These are phyloP conservation scores for Kurtzmaniella natalensis DNA, from an alignment of 1,139 yeast species.

Conservation along the genomic window DNA sequence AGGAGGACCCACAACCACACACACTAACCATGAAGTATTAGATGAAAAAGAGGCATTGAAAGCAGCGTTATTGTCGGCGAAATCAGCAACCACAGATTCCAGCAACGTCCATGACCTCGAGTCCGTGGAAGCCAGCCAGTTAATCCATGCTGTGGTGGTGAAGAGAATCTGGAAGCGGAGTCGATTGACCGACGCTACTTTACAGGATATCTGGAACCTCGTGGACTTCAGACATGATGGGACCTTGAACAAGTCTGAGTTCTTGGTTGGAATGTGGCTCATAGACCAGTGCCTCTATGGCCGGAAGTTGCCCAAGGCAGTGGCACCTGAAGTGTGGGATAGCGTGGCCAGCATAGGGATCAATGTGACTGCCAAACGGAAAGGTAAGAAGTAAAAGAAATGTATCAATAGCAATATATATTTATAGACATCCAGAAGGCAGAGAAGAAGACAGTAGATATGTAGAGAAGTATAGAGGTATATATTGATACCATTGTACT, in stretches of 20 bases:
- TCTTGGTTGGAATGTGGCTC: constrained; percentile 92
- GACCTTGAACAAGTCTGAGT: constrained; percentile 72
- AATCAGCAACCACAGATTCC: constrained; percentile 14
- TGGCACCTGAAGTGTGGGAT: constrained; percentile 59
- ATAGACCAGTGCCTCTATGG: constrained; percentile 96
- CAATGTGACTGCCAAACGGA: constrained; percentile 35
- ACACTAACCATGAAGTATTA: no score
- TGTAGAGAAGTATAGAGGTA: no score
- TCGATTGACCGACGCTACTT: constrained; percentile 57
- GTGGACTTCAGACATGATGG: constrained; percentile 79
- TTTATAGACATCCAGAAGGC: no score
- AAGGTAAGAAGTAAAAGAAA: constrained; percentile 18
- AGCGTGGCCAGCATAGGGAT: constrained; percentile 53
- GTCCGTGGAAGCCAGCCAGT: constrained; percentile 31
- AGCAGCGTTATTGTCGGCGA: constrained; percentile 31
- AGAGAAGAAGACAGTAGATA: no score
- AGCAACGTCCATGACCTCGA: constrained; percentile 30
- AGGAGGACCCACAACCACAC: constrained; percentile 14
- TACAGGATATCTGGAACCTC: constrained; percentile 70
- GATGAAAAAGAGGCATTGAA: constrained; percentile 23
- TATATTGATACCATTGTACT: no score
- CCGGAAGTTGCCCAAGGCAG: constrained; percentile 70
- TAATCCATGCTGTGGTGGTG: constrained; percentile 66
- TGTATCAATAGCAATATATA: no score
- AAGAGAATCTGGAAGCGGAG: constrained; percentile 79